These are phyloP conservation scores for Arachnomyces sp. DNA, from an alignment of 2,329 filamentous ascomycete genomes.

Conservation along the genomic window DNA sequence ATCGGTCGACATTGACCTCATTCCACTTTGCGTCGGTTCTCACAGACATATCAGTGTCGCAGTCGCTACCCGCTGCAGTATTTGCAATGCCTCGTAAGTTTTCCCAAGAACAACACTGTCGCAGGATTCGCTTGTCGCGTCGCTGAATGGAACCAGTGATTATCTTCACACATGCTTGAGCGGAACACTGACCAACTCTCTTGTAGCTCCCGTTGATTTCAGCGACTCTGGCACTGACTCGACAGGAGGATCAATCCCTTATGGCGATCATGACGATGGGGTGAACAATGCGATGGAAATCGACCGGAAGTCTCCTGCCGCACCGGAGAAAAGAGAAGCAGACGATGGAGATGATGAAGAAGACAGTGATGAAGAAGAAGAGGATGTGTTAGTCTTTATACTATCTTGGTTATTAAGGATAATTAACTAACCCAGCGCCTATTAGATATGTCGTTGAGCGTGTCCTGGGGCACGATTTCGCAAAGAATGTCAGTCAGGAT, in stretches of 20 bases:
- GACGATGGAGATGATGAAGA: slow-evolving; percentile 16
- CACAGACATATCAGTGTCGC: too few species aligned
- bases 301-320: too few species aligned
- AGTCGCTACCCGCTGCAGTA: too few species aligned
- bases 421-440: slow-evolving; percentile 10
- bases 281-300: slow-evolving; percentile 9
- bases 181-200: not conserved
- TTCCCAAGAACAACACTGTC: too few species aligned
- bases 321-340: slow-evolving; percentile 15
- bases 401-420: slow-evolving; percentile 4
- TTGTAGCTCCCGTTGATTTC: not conserved
- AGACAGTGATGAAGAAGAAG: slow-evolving; percentile 25
- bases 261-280: slow-evolving; percentile 21
- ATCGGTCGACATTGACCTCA: not conserved
- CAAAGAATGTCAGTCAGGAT: slow-evolving; percentile 24
- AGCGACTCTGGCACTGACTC: slow-evolving; percentile 30
- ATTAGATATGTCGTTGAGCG: slow-evolving; percentile 35
- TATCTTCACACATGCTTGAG: too few species aligned
- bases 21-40: slow-evolving; percentile 1
- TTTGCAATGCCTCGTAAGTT: slow-evolving; percentile 36
- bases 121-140: too few species aligned
- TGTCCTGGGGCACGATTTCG: slow-evolving; percentile 31
- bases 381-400: slow-evolving; percentile 26
- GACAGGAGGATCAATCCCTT: slow-evolving; percentile 31
- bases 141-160: too few species aligned